Evolutionary conservation across 2,329 filamentous ascomycete species (phyloP), one percentile per base, ranked within the genome.

Genomic region (Neurospora sp.): DNA sequence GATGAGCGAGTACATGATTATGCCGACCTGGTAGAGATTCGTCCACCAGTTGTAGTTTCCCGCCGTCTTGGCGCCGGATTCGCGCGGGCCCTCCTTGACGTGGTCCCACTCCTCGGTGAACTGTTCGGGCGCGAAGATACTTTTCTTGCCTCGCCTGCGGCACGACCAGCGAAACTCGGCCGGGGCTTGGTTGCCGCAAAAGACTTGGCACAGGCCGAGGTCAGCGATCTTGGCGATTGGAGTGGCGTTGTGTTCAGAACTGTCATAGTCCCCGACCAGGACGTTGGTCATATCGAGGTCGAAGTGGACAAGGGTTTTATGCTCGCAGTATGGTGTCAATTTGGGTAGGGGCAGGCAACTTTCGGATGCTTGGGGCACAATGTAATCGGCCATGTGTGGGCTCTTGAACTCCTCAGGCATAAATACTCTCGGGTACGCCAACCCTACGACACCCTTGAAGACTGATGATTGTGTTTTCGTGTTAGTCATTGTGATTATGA

Each of bases 1-100:
- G 12, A 83, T 72, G 4, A 83, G 74, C 39, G 23, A 28, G 52
- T 62, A 62, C 52, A 62, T 69, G 52, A 71, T 68, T 2, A 69
- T 38, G 6, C 66, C 69, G 62, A 72, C 40, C 66, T 72, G 69
- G 65, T 72, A 69, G 8, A 72, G 69, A 39, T 71, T 71, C 0
- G 69, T 71, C 68, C 71, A 71, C 71, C 71, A 72, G 46, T 66
- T 71, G 68, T 62, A 72, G 39, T 72, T 71, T 5, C 70, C 71
- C 11, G 69, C 71, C 4, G 65, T 69, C 12, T 40, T 40, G n/a
- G 68, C 19, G 17, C 33, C 36, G 12, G 36, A 46, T 37, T 17
- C 40, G 15, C 23, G 23, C 12, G 4, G 68, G 68, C 23, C 46
- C 15, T 28, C n/a, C 4, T n/a, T 28, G 12, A 71, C 37, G 33